Evolutionary conservation across 2,329 filamentous ascomycete genomes (phyloP).

Genomic region (Talaromyces amestolkiae): DNA sequence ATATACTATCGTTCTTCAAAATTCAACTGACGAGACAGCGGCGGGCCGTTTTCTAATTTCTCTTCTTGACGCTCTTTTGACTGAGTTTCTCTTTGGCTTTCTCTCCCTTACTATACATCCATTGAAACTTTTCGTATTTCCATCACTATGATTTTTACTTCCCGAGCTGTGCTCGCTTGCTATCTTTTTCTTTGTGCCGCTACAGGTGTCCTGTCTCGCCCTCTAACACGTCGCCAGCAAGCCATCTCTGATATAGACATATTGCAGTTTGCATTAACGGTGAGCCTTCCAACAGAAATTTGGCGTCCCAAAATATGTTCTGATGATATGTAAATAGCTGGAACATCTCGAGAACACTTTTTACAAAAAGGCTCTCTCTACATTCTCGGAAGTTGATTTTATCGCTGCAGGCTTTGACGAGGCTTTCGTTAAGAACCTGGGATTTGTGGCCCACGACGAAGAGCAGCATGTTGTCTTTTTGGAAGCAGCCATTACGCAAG

Average conservation of each 20-base stretch:
- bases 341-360: conserved; percentile 62
- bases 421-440: conserved; percentile 58
- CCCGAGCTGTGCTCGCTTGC: neutral
- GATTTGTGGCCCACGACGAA: conserved; percentile 58
- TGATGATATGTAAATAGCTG: conserved; percentile 28
- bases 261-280: conserved; percentile 17
- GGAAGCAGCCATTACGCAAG: conserved; percentile 43
- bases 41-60: too few species aligned
- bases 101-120: neutral
- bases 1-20: too few species aligned
- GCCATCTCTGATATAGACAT: conserved; percentile 14
- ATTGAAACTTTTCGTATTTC: neutral
- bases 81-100: too few species aligned
- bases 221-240: conserved; percentile 11
- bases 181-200: neutral
- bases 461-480: conserved; percentile 58
- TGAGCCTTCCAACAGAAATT: neutral
- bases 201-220: conserved; percentile 1
- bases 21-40: too few species aligned
- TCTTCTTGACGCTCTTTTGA: too few species aligned
- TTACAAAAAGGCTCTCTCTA: conserved; percentile 59
- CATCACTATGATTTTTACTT: neutral
- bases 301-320: too few species aligned
- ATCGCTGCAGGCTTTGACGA: conserved; percentile 50
- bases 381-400: conserved; percentile 57